Evolutionary conservation across 805 yeast species (phyloP).

Genomic region (Saturnispora quitensis): DNA sequence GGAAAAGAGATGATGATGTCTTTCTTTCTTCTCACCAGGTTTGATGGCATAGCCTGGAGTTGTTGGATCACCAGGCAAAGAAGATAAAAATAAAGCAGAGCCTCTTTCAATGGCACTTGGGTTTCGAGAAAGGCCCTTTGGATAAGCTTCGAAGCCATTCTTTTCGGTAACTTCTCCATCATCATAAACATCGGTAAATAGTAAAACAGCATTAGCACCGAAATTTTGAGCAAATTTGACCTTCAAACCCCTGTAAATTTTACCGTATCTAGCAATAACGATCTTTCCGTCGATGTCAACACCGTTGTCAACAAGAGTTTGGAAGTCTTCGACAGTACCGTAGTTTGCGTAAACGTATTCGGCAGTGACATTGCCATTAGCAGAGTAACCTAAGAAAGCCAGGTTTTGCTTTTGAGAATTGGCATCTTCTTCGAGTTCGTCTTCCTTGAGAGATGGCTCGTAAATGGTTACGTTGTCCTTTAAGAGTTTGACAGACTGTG

Average conservation of each 20-base stretch:
- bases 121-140: conserved; percentile 69
- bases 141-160: conserved; percentile 58
- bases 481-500: conserved; percentile 41
- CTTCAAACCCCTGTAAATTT: conserved; percentile 61
- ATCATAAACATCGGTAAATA: conserved; percentile 66
- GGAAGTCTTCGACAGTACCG: conserved; percentile 56
- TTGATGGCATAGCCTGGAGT: conserved; percentile 61
- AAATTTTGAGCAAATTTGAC: conserved; percentile 67
- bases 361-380: conserved; percentile 66
- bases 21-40: conserved; percentile 43
- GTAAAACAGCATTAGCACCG: conserved; percentile 58
- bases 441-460: conserved; percentile 48
- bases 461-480: conserved; percentile 27
- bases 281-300: conserved; percentile 48
- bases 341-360: conserved; percentile 58
- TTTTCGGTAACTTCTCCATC: conserved; percentile 42
- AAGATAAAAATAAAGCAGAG: conserved; percentile 53
- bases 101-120: conserved; percentile 75
- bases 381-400: conserved; percentile 70
- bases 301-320: conserved; percentile 34
- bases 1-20: conserved; percentile 39
- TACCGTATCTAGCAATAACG: conserved; percentile 61
- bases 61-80: conserved; percentile 69
- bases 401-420: conserved; percentile 47
- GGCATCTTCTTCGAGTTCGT: conserved; percentile 38